Percentiles rank a stretch among this genome's conserved stretches.
These are phyloP conservation scores for Jacaranda copaia DNA, from an alignment of 257 asterid genomes.

Conservation along the genomic window DNA sequence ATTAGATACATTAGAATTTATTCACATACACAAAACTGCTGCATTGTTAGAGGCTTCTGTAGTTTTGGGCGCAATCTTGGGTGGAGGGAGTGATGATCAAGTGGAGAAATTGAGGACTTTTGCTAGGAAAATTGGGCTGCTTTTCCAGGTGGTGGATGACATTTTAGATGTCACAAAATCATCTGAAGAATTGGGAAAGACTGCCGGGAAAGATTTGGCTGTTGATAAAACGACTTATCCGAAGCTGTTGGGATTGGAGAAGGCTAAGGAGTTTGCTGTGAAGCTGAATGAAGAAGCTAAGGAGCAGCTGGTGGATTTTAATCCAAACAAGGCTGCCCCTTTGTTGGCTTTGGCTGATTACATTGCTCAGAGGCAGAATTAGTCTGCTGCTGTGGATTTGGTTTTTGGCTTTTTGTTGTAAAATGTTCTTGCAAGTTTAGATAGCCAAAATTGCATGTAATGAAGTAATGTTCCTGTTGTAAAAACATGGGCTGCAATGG, in stretches of 20 bases:
- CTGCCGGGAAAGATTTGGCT: slow-evolving; percentile 78
- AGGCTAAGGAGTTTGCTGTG: slow-evolving; percentile 68
- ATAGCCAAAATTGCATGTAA: neutral
- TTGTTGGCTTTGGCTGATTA: slow-evolving; percentile 75
- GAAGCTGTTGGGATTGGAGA: slow-evolving; percentile 75
- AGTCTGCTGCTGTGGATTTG: slow-evolving; percentile 6
- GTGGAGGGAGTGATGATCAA: slow-evolving; percentile 61
- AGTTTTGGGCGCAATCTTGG: slow-evolving; percentile 75
- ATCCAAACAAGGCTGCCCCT: slow-evolving; percentile 63
- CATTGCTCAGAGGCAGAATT: slow-evolving; percentile 69
- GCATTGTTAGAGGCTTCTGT: slow-evolving; percentile 71
- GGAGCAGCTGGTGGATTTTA: slow-evolving; percentile 61
- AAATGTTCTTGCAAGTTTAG: neutral
- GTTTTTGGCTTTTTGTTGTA: slow-evolving; percentile 36
- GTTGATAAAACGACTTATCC: slow-evolving; percentile 80
- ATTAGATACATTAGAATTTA: slow-evolving; percentile 61
- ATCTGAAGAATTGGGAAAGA: slow-evolving; percentile 72
- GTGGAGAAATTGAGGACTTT: slow-evolving; percentile 64
- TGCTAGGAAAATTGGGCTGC: slow-evolving; percentile 68
- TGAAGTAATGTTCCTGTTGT: neutral
- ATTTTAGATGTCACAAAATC: slow-evolving; percentile 81
- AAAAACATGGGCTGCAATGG: neutral
- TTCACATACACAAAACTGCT: slow-evolving; percentile 82
- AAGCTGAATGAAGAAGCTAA: slow-evolving; percentile 66
- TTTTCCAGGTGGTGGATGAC: slow-evolving; percentile 84